phyloP scores from a whole-genome alignment of 495 filamentous ascomycete genomes.

The Daldinia vernicosa region DNA sequence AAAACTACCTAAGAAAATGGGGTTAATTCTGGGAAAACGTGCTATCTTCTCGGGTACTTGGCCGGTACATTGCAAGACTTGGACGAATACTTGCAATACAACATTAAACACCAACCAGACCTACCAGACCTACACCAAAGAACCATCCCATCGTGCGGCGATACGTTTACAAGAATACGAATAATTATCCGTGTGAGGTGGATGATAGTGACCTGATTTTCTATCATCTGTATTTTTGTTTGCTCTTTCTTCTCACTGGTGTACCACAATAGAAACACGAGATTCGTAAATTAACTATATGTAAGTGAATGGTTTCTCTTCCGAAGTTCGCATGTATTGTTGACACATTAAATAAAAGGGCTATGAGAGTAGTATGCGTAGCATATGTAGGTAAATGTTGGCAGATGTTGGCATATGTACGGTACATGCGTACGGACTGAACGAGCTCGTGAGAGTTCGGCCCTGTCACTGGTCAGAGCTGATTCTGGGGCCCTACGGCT shows the following conservation, averaged over 20 bases:
- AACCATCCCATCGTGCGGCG: background rate
- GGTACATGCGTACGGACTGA: constrained; percentile 22
- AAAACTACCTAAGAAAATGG: constrained; percentile 1
- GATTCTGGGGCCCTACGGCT: constrained; percentile 26
- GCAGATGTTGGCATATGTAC: background rate
- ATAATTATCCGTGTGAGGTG: constrained; percentile 3
- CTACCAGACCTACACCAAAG: background rate
- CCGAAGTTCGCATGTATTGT: constrained; percentile 32
- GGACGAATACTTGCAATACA: constrained; percentile 13
- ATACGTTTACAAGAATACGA: background rate
- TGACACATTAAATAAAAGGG: constrained; percentile 30
- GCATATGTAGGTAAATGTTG: constrained; percentile 7
- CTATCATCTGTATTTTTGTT: background rate
- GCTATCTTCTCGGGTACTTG: constrained; percentile 14
- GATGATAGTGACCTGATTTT: constrained; percentile 10
- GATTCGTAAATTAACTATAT: constrained; percentile 19
- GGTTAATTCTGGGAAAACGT: background rate
- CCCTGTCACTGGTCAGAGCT: constrained; percentile 25
- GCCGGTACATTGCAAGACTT: constrained; percentile 23
- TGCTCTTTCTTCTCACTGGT: background rate
- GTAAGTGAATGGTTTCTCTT: constrained; percentile 17
- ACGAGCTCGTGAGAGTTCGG: constrained; percentile 11
- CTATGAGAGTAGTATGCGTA: background rate
- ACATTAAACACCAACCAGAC: background rate
- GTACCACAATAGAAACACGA: constrained; percentile 28